A percentile compares a stretch with the other conserved stretches of the same genome.
phyloP scores from a whole-genome alignment of 352 stramenopile species.

The Globisporangium lucens region DNA sequence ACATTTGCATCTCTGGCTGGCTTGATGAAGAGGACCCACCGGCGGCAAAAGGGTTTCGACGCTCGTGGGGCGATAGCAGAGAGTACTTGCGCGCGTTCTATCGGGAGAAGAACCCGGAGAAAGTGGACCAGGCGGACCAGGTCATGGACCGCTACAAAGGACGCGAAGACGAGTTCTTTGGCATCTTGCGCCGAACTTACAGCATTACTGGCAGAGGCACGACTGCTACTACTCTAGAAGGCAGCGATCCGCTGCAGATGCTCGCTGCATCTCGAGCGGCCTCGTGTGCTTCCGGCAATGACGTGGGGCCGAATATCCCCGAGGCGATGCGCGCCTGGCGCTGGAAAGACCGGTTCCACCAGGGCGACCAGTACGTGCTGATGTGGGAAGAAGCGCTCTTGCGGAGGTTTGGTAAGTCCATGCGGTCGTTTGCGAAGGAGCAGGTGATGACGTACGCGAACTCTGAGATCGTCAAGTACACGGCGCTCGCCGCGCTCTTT shows the following conservation, averaged over 20 bases:
- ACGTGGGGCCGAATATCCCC: not conserved
- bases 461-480: constrained; percentile 74
- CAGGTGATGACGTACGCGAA: constrained; percentile 68
- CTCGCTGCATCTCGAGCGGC: constrained; percentile 23
- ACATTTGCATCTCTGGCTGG: constrained; percentile 85
- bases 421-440: constrained; percentile 71
- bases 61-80: constrained; percentile 73
- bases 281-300: not conserved
- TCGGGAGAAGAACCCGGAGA: constrained; percentile 55
- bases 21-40: constrained; percentile 73
- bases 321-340: constrained; percentile 60
- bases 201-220: constrained; percentile 22
- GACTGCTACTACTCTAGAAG: not conserved
- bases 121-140: constrained; percentile 78
- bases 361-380: constrained; percentile 82
- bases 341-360: constrained; percentile 80
- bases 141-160: constrained; percentile 80
- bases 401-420: constrained; percentile 73
- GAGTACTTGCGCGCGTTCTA: constrained; percentile 83
- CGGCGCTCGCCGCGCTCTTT: constrained; percentile 70
- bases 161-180: constrained; percentile 82
- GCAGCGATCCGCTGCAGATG: constrained; percentile 45
- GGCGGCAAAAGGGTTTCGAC: constrained; percentile 45
- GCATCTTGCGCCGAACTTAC: constrained; percentile 65
- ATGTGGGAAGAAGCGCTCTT: constrained; percentile 74